Evolutionary conservation across 495 filamentous ascomycete species (phyloP).

Genomic region (Pyrenula massariospora): DNA sequence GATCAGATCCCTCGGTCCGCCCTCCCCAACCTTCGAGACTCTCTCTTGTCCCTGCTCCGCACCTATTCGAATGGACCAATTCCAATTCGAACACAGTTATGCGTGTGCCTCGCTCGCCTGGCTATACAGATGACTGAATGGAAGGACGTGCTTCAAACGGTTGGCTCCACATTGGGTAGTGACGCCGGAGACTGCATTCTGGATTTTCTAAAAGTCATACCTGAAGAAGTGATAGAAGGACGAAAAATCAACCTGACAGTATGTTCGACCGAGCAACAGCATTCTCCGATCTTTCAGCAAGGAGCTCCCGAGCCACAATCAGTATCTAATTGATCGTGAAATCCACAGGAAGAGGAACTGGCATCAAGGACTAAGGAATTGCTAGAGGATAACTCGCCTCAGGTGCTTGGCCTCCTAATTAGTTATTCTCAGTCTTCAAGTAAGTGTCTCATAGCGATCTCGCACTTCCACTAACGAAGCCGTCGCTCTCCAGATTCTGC

Average conservation of each 20-base stretch:
- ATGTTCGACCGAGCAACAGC: conserved; percentile 50
- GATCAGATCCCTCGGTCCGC: conserved; percentile 73
- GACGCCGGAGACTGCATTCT: conserved; percentile 73
- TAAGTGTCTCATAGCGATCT: conserved; percentile 27
- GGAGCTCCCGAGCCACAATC: conserved; percentile 4
- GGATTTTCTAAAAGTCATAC: conserved; percentile 90
- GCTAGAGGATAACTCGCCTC: conserved; percentile 75
- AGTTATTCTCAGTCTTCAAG: conserved; percentile 86
- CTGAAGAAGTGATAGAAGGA: conserved; percentile 98
- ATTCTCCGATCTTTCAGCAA: conserved; percentile 31
- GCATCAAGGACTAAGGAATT: conserved; percentile 68
- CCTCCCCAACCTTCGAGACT: conserved; percentile 64
- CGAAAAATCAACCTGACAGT: conserved; percentile 97
- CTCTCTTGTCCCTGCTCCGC: conserved; percentile 67
- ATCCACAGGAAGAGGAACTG: conserved; percentile 83
- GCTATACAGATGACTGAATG: conserved; percentile 93
- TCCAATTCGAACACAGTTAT: conserved; percentile 87
- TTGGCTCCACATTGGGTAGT: conserved; percentile 68
- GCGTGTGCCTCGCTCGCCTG: conserved; percentile 84
- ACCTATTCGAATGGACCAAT: conserved; percentile 71
- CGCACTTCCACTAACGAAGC: background rate
- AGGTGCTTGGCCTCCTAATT: conserved; percentile 73
- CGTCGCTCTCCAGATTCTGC: conserved; percentile 37
- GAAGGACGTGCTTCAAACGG: conserved; percentile 81
- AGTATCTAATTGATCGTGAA: conserved; percentile 33